These are phyloP conservation scores for Lagerstroemia speciosa DNA, from an alignment of 345 rosid species.

Conservation along the genomic window DNA sequence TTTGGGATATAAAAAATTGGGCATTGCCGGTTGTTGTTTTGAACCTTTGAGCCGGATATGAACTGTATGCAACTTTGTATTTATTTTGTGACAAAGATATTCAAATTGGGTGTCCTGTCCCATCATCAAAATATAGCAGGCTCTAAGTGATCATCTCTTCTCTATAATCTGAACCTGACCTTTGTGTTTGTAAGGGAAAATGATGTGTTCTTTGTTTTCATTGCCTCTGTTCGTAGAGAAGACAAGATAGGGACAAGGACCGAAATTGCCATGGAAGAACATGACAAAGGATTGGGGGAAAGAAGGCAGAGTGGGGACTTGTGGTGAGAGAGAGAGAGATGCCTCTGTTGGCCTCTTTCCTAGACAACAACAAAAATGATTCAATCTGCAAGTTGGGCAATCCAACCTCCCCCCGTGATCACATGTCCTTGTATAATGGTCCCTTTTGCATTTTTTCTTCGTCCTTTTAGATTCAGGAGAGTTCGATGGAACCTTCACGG, in stretches of 20 bases:
- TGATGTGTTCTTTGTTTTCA: not conserved
- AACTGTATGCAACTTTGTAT: too few relatives aligned
- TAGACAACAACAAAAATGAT: not conserved
- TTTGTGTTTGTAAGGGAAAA: not conserved
- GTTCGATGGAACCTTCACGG: too few relatives aligned
- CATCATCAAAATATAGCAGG: not conserved
- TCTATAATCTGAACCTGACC: not conserved
- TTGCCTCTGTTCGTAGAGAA: not conserved
- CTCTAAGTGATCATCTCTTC: not conserved
- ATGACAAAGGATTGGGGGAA: not conserved
- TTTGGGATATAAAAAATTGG: too few relatives aligned
- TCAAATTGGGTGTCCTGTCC: not conserved
- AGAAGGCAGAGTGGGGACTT: not conserved
- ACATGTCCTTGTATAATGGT: not conserved
- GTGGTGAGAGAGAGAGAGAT: too few relatives aligned
- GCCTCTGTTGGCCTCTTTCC: not conserved
- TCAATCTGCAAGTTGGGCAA: constrained; percentile 2
- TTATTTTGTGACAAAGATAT: not conserved
- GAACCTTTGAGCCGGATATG: too few relatives aligned
- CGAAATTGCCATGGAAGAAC: not conserved
- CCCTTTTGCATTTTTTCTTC: not conserved
- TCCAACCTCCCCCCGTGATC: not conserved
- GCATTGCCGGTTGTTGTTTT: too few relatives aligned
- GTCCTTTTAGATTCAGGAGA: too few relatives aligned
- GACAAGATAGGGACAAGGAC: not conserved